Evolutionary conservation across 495 filamentous ascomycete species (phyloP), one percentile per base, ranked within the genome.

Genomic region (Acidiella bohemica): DNA sequence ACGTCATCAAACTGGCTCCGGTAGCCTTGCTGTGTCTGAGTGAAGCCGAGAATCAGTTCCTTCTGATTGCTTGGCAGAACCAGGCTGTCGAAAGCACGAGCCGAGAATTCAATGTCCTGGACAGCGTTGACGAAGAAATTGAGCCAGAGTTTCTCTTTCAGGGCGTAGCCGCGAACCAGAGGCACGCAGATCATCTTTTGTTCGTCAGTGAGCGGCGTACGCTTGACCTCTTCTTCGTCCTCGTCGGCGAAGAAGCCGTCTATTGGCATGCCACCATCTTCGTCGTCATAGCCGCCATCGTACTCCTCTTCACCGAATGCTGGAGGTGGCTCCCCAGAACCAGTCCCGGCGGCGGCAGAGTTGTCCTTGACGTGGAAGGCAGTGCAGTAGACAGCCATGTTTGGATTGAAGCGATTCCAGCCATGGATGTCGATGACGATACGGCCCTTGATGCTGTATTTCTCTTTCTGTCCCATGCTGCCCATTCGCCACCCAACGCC

Each of bases 391-490:
- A 65, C 30, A 6, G 50, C 32, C 20, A 50, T 38, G 37, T 46
- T 44, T 0, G 63, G 57, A 30, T 65, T 59, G 52, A 68, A 67
- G 4, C 53, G 45, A 27, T 64, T 64, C 54, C 56, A 62, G 29
- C 59, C 59, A 41, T 58, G 62, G 0, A 64, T 59, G 42, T 76
- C 73, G 24, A 75, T 64, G 41, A 78, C 67, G 27, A 76, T 63
- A 12, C 72, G 65, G 34, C 66, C 63, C 32, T 68, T 66, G 42
- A 77, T 59, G 34, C 62, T 62, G 44, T 65, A 68, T 25, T 66
- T 63, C 41, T 63, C 53, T 29, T 64, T 60, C 32, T 14, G 47
- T 20, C 48, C 54, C 21, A 47, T 30, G 16, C 46, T 33, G 24
- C 26, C 29, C 5, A 41, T 27, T 49, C 48, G 59, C 49, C 63